Evolutionary conservation across 176 grass and related monocot species (phyloP), one percentile per base, ranked within the genome.

Genomic region (Zoysia pacifica): DNA sequence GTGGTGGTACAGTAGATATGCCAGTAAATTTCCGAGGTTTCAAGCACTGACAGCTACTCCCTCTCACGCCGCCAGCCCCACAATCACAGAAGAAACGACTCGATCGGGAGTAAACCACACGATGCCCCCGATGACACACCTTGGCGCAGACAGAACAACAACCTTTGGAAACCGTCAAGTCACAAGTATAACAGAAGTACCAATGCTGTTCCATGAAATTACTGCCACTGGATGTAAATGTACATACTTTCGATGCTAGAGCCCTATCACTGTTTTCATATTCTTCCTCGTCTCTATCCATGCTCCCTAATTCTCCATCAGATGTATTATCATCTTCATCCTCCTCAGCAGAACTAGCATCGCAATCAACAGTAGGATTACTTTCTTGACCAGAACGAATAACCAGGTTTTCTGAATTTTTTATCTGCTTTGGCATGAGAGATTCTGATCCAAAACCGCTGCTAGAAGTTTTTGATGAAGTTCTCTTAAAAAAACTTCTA

Each of bases 191-290:
- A 72, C 95, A 98, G 74, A 98, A 98, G 69, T 98, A 98, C 95
- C 95, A 98, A 90, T 98, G 95, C 51, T 98, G 95, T 58, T 98
- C 95, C 95, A 98, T 94, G 81, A 98, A 98, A 81, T 98, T 98
- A 69, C 95, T 98, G 36, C 95, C 95, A 79, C 95, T 98, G 38
- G 95, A 98, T 62, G 95, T 98, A 85, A 98, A 98, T 73, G 95
- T 94, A 86, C 95, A 98, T 75, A 98, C 88, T 86, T 94, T 94
- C 42, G 90, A 92, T 9, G 92, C 92, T 73, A 98, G 70, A 75
- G 82, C 83, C 74, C 90, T 90, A 75, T 98, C 95, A 70, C 81
- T 91, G 82, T 87, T 91, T 82, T 79, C 89, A 73, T 98, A 92
- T 56, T 97, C 95, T 76, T 98, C 95, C 48, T 94, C 95, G 66